phyloP scores from a whole-genome alignment of 2,329 filamentous ascomycete genomes.

The Microascus cirrosus region DNA sequence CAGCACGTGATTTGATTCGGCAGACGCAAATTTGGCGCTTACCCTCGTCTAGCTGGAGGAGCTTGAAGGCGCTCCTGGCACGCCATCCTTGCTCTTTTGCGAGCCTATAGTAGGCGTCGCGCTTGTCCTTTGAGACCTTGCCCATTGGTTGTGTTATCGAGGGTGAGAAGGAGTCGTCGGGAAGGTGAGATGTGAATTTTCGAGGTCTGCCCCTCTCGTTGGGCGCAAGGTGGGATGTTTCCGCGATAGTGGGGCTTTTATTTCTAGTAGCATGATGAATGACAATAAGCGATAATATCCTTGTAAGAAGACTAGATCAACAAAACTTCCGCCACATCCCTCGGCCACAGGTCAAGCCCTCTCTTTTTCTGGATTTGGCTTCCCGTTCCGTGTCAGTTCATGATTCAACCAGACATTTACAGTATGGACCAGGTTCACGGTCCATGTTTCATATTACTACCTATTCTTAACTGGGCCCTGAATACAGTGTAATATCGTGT shows the following conservation, averaged over 20 bases:
- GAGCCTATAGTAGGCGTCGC: constrained; percentile 93
- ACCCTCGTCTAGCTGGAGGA: constrained; percentile 86
- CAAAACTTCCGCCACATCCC: too few relatives aligned
- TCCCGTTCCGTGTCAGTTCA: too few relatives aligned
- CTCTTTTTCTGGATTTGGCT: too few relatives aligned
- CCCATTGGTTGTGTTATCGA: constrained; percentile 50
- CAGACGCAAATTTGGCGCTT: background rate
- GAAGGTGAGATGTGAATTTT: background rate
- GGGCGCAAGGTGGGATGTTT: background rate
- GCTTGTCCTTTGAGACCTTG: constrained; percentile 97
- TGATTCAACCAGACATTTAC: background rate
- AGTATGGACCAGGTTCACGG: too few relatives aligned
- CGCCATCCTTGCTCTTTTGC: constrained; percentile 99
- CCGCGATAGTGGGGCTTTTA: background rate
- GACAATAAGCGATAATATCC: too few relatives aligned
- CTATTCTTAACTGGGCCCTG: too few relatives aligned
- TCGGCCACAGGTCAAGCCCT: too few relatives aligned
- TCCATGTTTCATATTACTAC: too few relatives aligned
- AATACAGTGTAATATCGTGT: too few relatives aligned
- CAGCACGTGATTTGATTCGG: background rate
- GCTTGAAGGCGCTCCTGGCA: constrained; percentile 90
- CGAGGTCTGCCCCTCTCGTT: background rate
- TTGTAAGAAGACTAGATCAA: too few relatives aligned
- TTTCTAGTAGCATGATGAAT: background rate
- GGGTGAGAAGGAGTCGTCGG: background rate